Evolutionary conservation across 257 asterid genomes (phyloP).

Genomic region (Coffea eugenioides): DNA sequence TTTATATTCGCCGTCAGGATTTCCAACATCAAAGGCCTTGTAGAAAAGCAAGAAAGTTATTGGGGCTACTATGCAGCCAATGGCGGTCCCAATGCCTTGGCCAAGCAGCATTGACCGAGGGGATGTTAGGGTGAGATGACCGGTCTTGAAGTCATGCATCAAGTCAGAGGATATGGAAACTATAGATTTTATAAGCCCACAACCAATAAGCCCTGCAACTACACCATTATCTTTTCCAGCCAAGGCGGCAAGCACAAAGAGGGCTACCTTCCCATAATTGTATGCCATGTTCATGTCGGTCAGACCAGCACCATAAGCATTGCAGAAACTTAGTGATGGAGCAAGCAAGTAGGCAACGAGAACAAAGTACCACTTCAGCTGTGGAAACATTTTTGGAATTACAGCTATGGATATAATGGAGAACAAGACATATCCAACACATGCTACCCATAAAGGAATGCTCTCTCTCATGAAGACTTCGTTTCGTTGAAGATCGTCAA

Average conservation of each 20-base stretch:
- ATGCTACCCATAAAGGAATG: slow-evolving; percentile 35
- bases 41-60: slow-evolving; percentile 37
- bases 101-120: slow-evolving; percentile 40
- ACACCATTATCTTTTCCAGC: slow-evolving; percentile 38
- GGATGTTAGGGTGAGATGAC: slow-evolving; percentile 38
- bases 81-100: slow-evolving; percentile 36
- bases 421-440: slow-evolving; percentile 25
- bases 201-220: slow-evolving; percentile 38
- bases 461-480: slow-evolving; percentile 37
- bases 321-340: slow-evolving; percentile 44
- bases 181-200: slow-evolving; percentile 41
- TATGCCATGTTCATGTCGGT: slow-evolving; percentile 48
- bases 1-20: slow-evolving; percentile 30
- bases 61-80: slow-evolving; percentile 40
- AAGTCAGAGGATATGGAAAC: slow-evolving; percentile 34
- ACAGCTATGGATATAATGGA: slow-evolving; percentile 30
- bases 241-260: slow-evolving; percentile 36
- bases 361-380: slow-evolving; percentile 38
- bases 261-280: slow-evolving; percentile 42
- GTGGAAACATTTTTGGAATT: slow-evolving; percentile 38
- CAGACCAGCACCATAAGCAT: slow-evolving; percentile 45
- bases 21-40: slow-evolving; percentile 33
- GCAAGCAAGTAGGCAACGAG: slow-evolving; percentile 36
- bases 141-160: slow-evolving; percentile 45
- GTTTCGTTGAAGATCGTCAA: slow-evolving; percentile 23